Evolutionary conservation across 768 basidiomycete genomes (phyloP).

Genomic region (Hortiboletus flavorubellus): DNA sequence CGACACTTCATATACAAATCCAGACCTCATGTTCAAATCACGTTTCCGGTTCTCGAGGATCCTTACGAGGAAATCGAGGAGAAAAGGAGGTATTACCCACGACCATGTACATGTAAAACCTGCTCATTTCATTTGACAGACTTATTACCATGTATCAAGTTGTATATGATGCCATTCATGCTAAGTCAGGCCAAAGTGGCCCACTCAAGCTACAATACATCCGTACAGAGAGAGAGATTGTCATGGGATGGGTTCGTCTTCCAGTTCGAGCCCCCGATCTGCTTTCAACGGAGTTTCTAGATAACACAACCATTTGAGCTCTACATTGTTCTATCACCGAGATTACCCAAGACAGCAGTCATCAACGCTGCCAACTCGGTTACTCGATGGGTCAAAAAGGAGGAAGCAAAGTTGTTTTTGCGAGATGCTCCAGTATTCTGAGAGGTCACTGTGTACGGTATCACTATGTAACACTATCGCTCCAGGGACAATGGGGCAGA

Average conservation of each 20-base stretch:
- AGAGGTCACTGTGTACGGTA: not conserved
- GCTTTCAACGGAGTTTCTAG: conserved; percentile 37
- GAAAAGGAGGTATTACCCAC: conserved; percentile 50
- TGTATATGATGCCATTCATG: conserved; percentile 86
- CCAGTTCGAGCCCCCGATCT: not conserved
- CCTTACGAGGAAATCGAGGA: conserved; percentile 68
- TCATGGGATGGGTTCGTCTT: conserved; percentile 87
- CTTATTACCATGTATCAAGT: conserved; percentile 84
- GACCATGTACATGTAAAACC: not conserved
- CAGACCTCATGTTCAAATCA: conserved; percentile 83
- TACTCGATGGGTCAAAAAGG: conserved; percentile 86
- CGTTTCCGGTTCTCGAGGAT: conserved; percentile 80
- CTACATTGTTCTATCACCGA: conserved; percentile 78
- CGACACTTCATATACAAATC: conserved; percentile 97
- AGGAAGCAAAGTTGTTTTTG: conserved; percentile 79
- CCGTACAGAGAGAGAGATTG: conserved; percentile 79
- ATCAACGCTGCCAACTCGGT: conserved; percentile 89
- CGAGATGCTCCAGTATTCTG: conserved; percentile 88
- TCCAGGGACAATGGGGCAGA: no score
- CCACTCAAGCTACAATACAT: conserved; percentile 86
- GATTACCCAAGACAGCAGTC: conserved; percentile 82
- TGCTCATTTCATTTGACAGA: conserved; percentile 38
- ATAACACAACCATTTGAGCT: conserved; percentile 93
- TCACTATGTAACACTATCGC: not conserved
- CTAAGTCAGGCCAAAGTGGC: conserved; percentile 77